A percentile compares a stretch with the other conserved stretches of the same genome.
Evolutionary conservation across 1,284 basidiomycete species (phyloP).

Genomic region (Nidula niveotomentosa): DNA sequence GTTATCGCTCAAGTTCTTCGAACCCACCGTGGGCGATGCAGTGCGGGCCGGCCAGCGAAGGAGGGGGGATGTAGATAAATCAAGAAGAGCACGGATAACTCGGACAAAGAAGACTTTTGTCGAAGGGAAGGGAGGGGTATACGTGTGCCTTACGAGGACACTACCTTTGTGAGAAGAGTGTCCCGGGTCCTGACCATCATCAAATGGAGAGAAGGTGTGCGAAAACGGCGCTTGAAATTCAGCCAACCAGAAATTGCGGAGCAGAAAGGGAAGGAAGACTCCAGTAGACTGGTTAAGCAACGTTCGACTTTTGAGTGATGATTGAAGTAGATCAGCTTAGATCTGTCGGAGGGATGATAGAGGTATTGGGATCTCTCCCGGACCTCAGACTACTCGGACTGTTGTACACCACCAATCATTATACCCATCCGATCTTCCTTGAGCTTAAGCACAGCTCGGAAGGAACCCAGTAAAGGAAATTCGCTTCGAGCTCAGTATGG

Average conservation of each 20-base stretch:
- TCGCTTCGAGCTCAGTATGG: not conserved
- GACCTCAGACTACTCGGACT: not conserved
- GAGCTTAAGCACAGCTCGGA: too few relatives aligned
- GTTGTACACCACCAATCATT: not conserved
- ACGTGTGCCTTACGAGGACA: not conserved
- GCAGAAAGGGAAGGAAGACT: not conserved
- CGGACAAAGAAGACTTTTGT: not conserved
- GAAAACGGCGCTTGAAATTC: not conserved
- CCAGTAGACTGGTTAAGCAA: not conserved
- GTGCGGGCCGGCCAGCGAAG: not conserved
- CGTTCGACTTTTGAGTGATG: not conserved
- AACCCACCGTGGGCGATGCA: not conserved
- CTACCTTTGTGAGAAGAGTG: not conserved
- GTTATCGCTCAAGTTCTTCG: not conserved
- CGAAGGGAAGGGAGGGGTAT: not conserved
- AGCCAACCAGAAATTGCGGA: too few relatives aligned
- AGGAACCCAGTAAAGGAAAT: too few relatives aligned
- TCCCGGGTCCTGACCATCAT: not conserved
- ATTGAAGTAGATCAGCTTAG: not conserved
- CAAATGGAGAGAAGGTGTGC: not conserved
- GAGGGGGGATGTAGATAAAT: not conserved
- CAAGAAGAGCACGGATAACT: conserved; percentile 2
- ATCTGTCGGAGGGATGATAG: not conserved
- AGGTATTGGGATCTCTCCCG: not conserved
- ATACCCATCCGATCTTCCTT: too few relatives aligned